phyloP scores from a whole-genome alignment of 805 yeast species.

The Komagataella mondaviorum region DNA sequence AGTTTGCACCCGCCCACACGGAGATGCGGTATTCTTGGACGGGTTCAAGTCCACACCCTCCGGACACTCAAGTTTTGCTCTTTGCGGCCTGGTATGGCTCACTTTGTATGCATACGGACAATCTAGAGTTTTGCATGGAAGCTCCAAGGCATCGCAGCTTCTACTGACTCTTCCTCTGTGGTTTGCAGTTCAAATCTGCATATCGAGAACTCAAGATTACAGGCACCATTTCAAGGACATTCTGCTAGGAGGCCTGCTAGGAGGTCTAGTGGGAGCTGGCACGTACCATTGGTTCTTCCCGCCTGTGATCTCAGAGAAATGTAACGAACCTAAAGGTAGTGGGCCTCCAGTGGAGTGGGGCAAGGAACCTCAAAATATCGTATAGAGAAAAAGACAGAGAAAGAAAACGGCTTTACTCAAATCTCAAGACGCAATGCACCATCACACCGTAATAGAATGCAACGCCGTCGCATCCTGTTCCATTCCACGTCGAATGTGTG shows the following conservation, averaged over 20 bases:
- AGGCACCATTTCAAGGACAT: slow-evolving; percentile 86
- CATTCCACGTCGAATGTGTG: neutral
- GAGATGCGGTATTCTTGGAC: slow-evolving; percentile 24
- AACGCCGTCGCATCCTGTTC: neutral
- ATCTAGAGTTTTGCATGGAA: slow-evolving; percentile 9
- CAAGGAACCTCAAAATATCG: neutral
- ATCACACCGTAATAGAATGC: neutral
- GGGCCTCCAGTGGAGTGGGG: neutral
- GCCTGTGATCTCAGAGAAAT: neutral
- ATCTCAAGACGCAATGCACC: neutral
- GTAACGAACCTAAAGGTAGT: neutral
- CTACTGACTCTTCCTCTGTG: slow-evolving; percentile 31
- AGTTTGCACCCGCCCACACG: slow-evolving; percentile 21
- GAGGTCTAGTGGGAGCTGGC: slow-evolving; percentile 32
- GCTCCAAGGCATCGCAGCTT: slow-evolving; percentile 5
- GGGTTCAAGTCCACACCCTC: slow-evolving; percentile 75
- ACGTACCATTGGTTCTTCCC: slow-evolving; percentile 13
- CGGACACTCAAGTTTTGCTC: slow-evolving; percentile 62
- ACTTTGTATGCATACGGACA: slow-evolving; percentile 39
- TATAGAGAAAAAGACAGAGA: neutral
- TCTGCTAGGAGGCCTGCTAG: slow-evolving; percentile 53
- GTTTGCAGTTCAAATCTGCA: slow-evolving; percentile 59
- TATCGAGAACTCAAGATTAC: slow-evolving; percentile 78
- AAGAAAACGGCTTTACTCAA: neutral
- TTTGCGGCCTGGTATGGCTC: slow-evolving; percentile 56